Percentiles rank a stretch among this genome's conserved stretches.
These are phyloP conservation scores for Pseudocercospora cruenta DNA, from an alignment of 2,329 filamentous ascomycete species.

Conservation along the genomic window DNA sequence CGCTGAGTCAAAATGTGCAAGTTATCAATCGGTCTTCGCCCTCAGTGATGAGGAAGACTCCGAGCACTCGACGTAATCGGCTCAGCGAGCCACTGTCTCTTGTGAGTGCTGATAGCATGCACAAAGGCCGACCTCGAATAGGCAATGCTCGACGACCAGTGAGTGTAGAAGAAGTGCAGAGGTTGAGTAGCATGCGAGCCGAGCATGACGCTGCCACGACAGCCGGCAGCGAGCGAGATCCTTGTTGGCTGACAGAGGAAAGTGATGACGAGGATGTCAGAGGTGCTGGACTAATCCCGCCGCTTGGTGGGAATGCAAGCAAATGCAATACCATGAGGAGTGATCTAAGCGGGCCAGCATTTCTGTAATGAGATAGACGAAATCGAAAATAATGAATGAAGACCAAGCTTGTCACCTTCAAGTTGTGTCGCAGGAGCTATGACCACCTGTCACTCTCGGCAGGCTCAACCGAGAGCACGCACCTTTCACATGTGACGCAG, in stretches of 20 bases:
- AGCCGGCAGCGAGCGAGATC: constrained; percentile 26
- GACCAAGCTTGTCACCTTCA: neutral
- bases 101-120: constrained; percentile 37
- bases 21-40: constrained; percentile 5
- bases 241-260: constrained; percentile 22
- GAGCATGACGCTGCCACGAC: constrained; percentile 26
- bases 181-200: constrained; percentile 37
- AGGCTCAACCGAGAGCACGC: neutral
- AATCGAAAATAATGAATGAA: neutral
- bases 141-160: constrained; percentile 28
- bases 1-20: constrained; percentile 27
- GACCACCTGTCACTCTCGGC: neutral
- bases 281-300: constrained; percentile 26
- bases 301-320: constrained; percentile 5
- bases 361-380: constrained; percentile 20
- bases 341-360: constrained; percentile 31
- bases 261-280: constrained; percentile 21
- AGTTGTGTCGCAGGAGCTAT: neutral
- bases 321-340: constrained; percentile 25
- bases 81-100: constrained; percentile 35
- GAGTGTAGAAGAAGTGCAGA: constrained; percentile 32
- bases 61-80: constrained; percentile 16
- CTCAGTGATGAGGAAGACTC: constrained; percentile 10
- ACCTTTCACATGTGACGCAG: neutral
- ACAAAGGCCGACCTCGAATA: constrained; percentile 26